phyloP scores from a whole-genome alignment of 345 rosid genomes.

The Eucalyptus regnans region DNA sequence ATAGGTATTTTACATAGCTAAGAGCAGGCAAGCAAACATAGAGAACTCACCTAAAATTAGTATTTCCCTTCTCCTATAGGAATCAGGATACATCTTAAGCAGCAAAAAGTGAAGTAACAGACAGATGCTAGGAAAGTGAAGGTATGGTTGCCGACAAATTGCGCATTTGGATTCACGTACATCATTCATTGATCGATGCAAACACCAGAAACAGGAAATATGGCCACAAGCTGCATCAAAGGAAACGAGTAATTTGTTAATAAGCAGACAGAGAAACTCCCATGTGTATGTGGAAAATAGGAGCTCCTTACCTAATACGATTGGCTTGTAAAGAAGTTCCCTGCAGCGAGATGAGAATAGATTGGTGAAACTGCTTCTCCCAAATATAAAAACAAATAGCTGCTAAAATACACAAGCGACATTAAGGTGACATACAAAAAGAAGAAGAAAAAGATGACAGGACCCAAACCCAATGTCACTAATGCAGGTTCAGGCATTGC shows the following conservation, averaged over 20 bases:
- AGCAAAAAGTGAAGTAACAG: slow-evolving; percentile 52
- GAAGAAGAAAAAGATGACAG: neutral
- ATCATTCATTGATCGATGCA: slow-evolving; percentile 42
- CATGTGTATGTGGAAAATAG: neutral
- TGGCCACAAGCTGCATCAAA: slow-evolving; percentile 75
- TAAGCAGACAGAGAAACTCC: neutral
- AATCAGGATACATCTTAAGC: slow-evolving; percentile 49
- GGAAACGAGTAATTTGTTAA: neutral
- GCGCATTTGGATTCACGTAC: slow-evolving; percentile 41
- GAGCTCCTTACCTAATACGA: slow-evolving; percentile 50
- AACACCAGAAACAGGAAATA: slow-evolving; percentile 91
- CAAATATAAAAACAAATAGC: neutral
- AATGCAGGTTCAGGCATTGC: neutral
- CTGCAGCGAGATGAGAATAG: slow-evolving; percentile 22
- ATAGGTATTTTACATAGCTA: neutral
- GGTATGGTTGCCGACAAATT: slow-evolving; percentile 46
- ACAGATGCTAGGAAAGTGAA: slow-evolving; percentile 61
- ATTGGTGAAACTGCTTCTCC: neutral
- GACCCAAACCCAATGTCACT: neutral
- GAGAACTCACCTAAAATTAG: slow-evolving; percentile 35
- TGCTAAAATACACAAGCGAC: neutral
- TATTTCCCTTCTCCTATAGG: slow-evolving; percentile 39
- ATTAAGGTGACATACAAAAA: neutral
- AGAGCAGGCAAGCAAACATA: neutral
- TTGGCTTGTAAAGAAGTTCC: slow-evolving; percentile 84